Base-by-base conservation (phyloP, 2,329 filamentous ascomycete species). In the Colletotrichum incanum region DNA sequence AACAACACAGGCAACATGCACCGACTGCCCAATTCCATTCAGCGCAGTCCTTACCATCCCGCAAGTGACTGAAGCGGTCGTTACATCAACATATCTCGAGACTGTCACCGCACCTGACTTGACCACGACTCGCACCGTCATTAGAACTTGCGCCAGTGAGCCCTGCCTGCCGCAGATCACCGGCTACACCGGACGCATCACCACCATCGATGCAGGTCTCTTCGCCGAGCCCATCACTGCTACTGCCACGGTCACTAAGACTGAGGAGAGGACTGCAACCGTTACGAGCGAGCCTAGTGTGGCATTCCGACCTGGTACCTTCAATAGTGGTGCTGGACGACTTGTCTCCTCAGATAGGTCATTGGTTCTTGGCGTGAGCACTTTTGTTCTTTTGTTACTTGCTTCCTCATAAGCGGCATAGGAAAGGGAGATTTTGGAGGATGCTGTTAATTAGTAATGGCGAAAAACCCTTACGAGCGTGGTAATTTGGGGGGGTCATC, bases 21-120 rank as follows among this genome's bases (percentile, higher is more conserved):
- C 34, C 43, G 49, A 71, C 55, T 65, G 71, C 47, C 55, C 71
- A 6, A 65, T 54, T 4, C 71, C 67, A 14, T 39, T 71, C 43
- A 71, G 61, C 26, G 71, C 67, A 4, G 56, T 71, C 12, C 71
- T 73, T 26, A 73, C 71, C 6, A 41, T 73, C 0, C 67, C 71
- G 20, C 52, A 69, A 5, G 28, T 18, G 31, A 64, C 69, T 12
- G 65, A 72, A 26, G 65, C 31, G 14, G 59, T 69, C 26, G 39
- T 72, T n/a, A 72, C 69, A 1, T 37, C 39, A n/a, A 69, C 69
- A 6, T 16, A 52, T 23, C 18, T 64, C 23, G n/a, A 72, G 59
- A 45, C 56, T 37, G 14, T 72, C 59, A 65, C 54, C 18, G 59
- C 41, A 26, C 45, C 59, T 6, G 59, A 31, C 23, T 31, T 72